These are phyloP conservation scores for Macrotyloma uniflorum DNA, from an alignment of 306 rosid species.

Conservation along the genomic window DNA sequence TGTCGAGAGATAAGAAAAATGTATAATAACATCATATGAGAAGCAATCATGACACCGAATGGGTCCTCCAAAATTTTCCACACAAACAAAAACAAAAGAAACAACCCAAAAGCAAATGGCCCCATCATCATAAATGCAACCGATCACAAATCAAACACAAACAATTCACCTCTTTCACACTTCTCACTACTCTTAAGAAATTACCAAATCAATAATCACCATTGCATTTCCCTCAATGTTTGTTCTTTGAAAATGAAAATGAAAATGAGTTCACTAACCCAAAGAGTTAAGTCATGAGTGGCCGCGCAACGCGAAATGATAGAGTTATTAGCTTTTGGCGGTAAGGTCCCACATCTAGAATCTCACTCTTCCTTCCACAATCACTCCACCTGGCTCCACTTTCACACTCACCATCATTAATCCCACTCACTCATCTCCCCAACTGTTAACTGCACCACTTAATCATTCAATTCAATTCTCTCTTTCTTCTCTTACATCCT, in stretches of 20 bases:
- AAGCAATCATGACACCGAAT: conserved; percentile 53
- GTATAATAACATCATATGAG: conserved; percentile 50
- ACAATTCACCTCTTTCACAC: not conserved
- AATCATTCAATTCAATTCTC: conserved; percentile 21
- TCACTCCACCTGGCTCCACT: conserved; percentile 40
- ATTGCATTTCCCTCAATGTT: too few species aligned
- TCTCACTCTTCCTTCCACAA: conserved; percentile 31
- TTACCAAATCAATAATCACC: not conserved
- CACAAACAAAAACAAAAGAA: not conserved
- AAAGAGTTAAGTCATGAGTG: not conserved
- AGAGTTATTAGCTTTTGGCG: not conserved
- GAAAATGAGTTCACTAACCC: conserved; percentile 10
- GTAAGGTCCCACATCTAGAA: conserved; percentile 40
- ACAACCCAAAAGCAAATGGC: conserved; percentile 19
- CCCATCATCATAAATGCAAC: not conserved
- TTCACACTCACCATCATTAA: conserved; percentile 49
- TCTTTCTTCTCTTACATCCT: not conserved
- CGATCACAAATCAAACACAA: not conserved
- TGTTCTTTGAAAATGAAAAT: too few species aligned
- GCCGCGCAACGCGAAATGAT: conserved; percentile 21
- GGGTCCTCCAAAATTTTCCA: conserved; percentile 18
- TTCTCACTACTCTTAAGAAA: too few species aligned
- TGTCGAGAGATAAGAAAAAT: conserved; percentile 28
- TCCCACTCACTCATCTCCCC: conserved; percentile 42
- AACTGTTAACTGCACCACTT: conserved; percentile 21